Evolutionary conservation across 768 basidiomycete species (phyloP).

Genomic region (Collybia sordida): DNA sequence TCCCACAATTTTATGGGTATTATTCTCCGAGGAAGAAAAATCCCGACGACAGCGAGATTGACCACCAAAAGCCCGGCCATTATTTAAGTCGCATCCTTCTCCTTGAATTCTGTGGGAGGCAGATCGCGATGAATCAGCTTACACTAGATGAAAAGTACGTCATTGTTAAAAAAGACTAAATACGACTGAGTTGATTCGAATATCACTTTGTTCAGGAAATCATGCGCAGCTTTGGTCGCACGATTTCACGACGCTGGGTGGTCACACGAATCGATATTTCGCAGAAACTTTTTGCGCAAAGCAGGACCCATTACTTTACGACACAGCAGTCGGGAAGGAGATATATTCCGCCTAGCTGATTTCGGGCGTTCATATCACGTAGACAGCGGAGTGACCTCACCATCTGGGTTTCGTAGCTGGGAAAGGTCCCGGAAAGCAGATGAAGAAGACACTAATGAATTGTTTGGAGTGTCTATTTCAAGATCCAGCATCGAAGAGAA

Average conservation of each 20-base stretch:
- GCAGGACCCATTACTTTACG: not conserved
- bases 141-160: not conserved
- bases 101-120: not conserved
- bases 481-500: too few species aligned
- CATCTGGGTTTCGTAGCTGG: too few species aligned
- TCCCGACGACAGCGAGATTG: not conserved
- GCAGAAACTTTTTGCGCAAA: not conserved
- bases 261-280: not conserved
- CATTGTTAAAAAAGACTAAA: not conserved
- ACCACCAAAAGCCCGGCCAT: not conserved
- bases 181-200: too few species aligned
- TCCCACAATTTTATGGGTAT: slow-evolving; percentile 1
- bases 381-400: too few species aligned
- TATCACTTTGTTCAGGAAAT: not conserved
- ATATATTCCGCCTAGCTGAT: not conserved
- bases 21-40: not conserved
- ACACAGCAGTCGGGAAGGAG: not conserved
- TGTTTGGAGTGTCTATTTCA: too few species aligned
- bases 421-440: too few species aligned
- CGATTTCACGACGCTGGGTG: not conserved
- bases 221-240: not conserved
- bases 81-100: slow-evolving; percentile 4
- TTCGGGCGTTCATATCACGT: not conserved
- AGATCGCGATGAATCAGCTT: not conserved
- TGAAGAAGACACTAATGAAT: too few species aligned